Evolutionary conservation across 495 filamentous ascomycete species (phyloP).

Genomic region (Penicillium manginii): DNA sequence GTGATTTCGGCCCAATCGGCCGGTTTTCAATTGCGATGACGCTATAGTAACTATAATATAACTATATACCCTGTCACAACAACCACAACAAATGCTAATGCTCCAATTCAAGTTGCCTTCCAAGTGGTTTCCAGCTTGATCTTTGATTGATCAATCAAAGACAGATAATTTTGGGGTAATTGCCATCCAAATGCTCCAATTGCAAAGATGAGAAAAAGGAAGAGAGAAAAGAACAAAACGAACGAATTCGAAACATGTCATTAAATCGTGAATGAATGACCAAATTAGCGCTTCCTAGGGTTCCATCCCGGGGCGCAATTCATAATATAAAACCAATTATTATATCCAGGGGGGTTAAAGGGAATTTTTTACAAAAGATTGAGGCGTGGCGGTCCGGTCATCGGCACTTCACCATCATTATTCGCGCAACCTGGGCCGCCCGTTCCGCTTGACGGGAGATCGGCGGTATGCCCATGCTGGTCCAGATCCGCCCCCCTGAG

Average conservation of each 20-base stretch:
- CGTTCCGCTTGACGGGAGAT: constrained; percentile 24
- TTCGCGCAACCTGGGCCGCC: constrained; percentile 19
- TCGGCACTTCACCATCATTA: constrained; percentile 17
- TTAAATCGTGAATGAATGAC: constrained; percentile 23
- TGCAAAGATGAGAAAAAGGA: not conserved
- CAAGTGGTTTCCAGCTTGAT: not conserved
- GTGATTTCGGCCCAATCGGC: constrained; percentile 33
- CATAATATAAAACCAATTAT: not conserved
- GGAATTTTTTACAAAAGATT: constrained; percentile 21
- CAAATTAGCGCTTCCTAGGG: constrained; percentile 1
- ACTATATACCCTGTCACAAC: too few species aligned
- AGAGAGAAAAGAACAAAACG: not conserved
- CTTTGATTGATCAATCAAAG: not conserved
- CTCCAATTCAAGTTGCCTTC: not conserved
- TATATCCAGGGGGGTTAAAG: constrained; percentile 19
- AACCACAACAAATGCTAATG: not conserved
- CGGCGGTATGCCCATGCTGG: constrained; percentile 8
- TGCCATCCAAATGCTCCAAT: constrained; percentile 2
- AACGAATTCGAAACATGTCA: constrained; percentile 8
- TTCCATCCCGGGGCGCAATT: not conserved
- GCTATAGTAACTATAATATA: constrained; percentile 9
- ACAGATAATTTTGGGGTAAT: not conserved
- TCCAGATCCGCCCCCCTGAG: constrained; percentile 16
- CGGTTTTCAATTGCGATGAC: constrained; percentile 19
- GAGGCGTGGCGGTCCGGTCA: constrained; percentile 11